Evolutionary conservation across 495 filamentous ascomycete genomes (phyloP).

Genomic region (Penicillium herquei): DNA sequence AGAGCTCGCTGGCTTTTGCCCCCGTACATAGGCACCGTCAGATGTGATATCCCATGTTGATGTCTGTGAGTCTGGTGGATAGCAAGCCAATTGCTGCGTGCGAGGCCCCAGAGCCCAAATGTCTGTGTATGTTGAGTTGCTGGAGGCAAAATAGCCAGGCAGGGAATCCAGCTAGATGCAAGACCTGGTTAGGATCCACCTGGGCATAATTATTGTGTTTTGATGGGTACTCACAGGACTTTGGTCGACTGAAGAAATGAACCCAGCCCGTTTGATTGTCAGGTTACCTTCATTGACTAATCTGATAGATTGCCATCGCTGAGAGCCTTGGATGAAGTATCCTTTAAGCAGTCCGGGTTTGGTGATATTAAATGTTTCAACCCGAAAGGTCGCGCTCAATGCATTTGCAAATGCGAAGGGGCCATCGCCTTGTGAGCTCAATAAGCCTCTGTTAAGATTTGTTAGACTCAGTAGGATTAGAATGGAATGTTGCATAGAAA

Average conservation of each 20-base stretch:
- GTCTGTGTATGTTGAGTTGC: not conserved
- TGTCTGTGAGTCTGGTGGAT: not conserved
- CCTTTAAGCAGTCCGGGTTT: not conserved
- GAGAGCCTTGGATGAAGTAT: conserved; percentile 2
- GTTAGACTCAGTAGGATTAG: not conserved
- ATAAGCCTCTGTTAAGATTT: not conserved
- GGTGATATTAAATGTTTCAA: not conserved
- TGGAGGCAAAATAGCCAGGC: not conserved
- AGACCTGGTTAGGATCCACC: not conserved
- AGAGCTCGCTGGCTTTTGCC: conserved; percentile 3
- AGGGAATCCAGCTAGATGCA: not conserved
- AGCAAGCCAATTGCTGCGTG: not conserved
- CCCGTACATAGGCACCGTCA: conserved; percentile 1
- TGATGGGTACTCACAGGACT: not conserved
- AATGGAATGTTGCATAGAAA: not conserved
- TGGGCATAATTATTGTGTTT: not conserved
- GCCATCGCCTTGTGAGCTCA: not conserved
- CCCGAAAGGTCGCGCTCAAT: not conserved
- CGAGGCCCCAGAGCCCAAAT: not conserved
- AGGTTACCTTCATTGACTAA: conserved; percentile 1
- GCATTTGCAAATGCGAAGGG: not conserved
- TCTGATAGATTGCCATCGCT: conserved; percentile 7
- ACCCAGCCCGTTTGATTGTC: not conserved
- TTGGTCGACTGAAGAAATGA: conserved; percentile 7
- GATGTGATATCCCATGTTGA: conserved; percentile 7